Evolutionary conservation across 306 rosid genomes (phyloP), one percentile per base, ranked within the genome.

Genomic region (Begonia masoniana): DNA sequence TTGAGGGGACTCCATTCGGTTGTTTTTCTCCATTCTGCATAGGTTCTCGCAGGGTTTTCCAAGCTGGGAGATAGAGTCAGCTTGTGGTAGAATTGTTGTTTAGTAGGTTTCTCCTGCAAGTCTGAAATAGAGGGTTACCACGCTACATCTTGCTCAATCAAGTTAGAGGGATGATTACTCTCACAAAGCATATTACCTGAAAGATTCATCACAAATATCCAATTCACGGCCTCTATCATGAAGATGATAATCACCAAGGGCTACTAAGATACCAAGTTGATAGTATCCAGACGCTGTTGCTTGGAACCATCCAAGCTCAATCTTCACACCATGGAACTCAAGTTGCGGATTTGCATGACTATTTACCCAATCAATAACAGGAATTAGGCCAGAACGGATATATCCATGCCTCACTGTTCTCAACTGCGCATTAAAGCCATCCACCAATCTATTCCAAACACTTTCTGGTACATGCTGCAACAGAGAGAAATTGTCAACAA

Each of bases 301-400:
- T 83, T 91, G 97, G 78, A 91, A 91, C 97, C 97, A 91, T 62
- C 95, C 95, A 6, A 91, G 88, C 79, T 81, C 97, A 67, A 83
- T 57, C 68, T 77, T 85, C 59, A 85, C 88, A 53, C 96, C 86
- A 77, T 91, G 97, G 63, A 91, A 91, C 67, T 79, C 97, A 62
- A 91, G 97, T 75, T 91, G 97, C 58, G 96, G 84, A 53, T 85
- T 91, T 73, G 86, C 94, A 49, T 91, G 96, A 62, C 96, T 85
- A 63, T 65, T 81, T 71, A 81, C 75, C 97, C 97, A 91, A 68
- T 73, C 71, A 63, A 91, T 71, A 63, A 91, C 78, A 51, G 85
- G 94, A 57, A 71, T 54, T 31, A 91, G 85, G 65, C 87, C 75
- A 45, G 84, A 77, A 55, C 92, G 86, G 50, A 91, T 83, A 61